Evolutionary conservation across 1,284 basidiomycete species (phyloP).

Genomic region (Fomes fomentarius): DNA sequence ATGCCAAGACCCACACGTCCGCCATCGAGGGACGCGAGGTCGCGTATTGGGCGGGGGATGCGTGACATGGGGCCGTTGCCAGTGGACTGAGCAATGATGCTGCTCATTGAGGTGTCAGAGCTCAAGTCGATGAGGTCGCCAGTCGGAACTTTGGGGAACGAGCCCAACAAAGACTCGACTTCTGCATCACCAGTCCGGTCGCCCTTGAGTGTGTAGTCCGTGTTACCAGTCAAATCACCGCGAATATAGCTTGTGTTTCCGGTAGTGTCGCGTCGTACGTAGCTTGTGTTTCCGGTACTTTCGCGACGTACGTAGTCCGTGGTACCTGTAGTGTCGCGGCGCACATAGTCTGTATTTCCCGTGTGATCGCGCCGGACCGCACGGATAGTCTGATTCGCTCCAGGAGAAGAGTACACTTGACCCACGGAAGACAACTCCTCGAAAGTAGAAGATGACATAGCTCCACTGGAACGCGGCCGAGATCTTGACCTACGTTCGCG

Average conservation of each 20-base stretch:
- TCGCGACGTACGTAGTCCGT: conserved; percentile 12
- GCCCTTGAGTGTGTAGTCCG: conserved; percentile 19
- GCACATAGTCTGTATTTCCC: conserved; percentile 9
- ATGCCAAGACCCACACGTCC: conserved; percentile 22
- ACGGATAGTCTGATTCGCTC: conserved; percentile 5
- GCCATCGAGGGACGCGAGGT: conserved; percentile 1
- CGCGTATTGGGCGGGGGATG: conserved; percentile 20
- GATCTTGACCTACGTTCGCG: conserved; percentile 27
- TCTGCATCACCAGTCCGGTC: conserved; percentile 31
- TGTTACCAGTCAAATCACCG: conserved; percentile 8
- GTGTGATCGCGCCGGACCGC: conserved; percentile 14
- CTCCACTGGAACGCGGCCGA: conserved; percentile 25
- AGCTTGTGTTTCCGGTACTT: conserved; percentile 14
- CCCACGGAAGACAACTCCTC: neutral
- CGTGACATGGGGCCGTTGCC: conserved; percentile 25
- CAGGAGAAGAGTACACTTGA: neutral
- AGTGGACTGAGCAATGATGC: conserved; percentile 12
- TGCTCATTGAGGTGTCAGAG: conserved; percentile 20
- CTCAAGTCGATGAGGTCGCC: conserved; percentile 33
- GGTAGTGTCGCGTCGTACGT: conserved; percentile 15
- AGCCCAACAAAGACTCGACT: conserved; percentile 32
- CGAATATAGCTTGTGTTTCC: conserved; percentile 12
- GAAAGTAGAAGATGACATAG: conserved; percentile 1
- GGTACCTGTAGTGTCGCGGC: conserved; percentile 23
- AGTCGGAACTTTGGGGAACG: conserved; percentile 17